These are phyloP conservation scores for Rhododendron ovatum DNA, from an alignment of 148 eudicot genomes.

Conservation along the genomic window DNA sequence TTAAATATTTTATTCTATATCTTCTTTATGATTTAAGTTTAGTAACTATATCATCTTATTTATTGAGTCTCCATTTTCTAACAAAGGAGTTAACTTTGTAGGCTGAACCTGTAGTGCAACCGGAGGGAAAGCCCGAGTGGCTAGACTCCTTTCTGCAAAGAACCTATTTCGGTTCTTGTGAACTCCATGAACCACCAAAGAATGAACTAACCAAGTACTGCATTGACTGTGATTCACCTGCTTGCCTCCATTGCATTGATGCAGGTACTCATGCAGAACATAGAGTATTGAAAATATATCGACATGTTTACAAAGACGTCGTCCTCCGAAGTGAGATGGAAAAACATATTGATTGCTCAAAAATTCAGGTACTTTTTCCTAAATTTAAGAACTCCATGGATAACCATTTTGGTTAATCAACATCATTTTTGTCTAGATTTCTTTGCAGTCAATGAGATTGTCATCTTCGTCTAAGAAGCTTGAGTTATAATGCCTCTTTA, in stretches of 20 bases:
- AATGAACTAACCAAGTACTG: constrained; percentile 48
- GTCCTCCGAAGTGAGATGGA: constrained; percentile 41
- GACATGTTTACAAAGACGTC: constrained; percentile 54
- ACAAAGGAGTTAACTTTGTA: neutral
- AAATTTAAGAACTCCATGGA: neutral
- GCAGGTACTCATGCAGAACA: constrained; percentile 34
- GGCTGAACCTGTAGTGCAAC: neutral
- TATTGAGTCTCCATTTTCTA: neutral
- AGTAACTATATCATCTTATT: neutral
- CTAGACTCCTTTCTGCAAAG: constrained; percentile 26
- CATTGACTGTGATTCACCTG: constrained; percentile 37
- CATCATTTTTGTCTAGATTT: neutral
- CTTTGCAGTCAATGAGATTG: neutral
- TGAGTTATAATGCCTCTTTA: neutral
- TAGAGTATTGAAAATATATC: constrained; percentile 34
- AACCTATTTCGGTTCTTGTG: constrained; percentile 40
- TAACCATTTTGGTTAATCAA: neutral
- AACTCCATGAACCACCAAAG: constrained; percentile 28
- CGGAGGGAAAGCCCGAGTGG: constrained; percentile 31
- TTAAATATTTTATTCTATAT: neutral
- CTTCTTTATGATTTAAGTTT: neutral
- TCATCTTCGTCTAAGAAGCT: neutral
- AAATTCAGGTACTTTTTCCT: constrained; percentile 43
- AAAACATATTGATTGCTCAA: constrained; percentile 36
- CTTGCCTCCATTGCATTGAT: constrained; percentile 36